These are phyloP conservation scores for Arctium minus DNA, from an alignment of 129 eudicot genomes.

Conservation along the genomic window DNA sequence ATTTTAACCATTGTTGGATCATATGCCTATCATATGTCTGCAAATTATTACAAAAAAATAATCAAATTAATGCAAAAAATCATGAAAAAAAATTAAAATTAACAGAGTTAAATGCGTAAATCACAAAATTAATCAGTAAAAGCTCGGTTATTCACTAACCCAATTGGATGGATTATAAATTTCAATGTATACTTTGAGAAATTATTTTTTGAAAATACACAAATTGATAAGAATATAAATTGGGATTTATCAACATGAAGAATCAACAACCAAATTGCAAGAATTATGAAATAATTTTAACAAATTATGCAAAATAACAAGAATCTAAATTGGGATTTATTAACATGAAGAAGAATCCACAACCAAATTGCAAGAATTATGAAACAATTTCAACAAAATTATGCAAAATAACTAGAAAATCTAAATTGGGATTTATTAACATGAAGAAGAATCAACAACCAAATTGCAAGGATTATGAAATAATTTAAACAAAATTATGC, in stretches of 20 bases:
- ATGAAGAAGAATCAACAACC: not conserved
- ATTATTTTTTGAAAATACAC: no score
- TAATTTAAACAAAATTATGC: not conserved
- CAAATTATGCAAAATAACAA: not conserved
- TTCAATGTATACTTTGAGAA: not conserved
- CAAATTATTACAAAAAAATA: conserved; percentile 23
- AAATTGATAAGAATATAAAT: not conserved
- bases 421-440: no score
- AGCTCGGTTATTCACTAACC: not conserved
- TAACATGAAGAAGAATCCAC: not conserved
- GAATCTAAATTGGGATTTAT: no score
- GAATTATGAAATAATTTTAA: not conserved
- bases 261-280: not conserved
- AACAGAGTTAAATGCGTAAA: not conserved
- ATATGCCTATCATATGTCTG: conserved; percentile 88
- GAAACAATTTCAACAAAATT: not conserved
- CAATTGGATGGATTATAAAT: not conserved
- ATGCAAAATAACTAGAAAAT: not conserved
- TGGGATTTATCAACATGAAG: not conserved
- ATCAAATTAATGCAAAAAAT: not conserved
- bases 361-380: not conserved
- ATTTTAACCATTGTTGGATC: conserved; percentile 83
- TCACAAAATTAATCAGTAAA: not conserved
- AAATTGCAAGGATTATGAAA: not conserved
- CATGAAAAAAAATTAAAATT: not conserved